These are phyloP conservation scores for Fusarium lyarnte DNA, from an alignment of 2,329 filamentous ascomycete species.

Conservation along the genomic window DNA sequence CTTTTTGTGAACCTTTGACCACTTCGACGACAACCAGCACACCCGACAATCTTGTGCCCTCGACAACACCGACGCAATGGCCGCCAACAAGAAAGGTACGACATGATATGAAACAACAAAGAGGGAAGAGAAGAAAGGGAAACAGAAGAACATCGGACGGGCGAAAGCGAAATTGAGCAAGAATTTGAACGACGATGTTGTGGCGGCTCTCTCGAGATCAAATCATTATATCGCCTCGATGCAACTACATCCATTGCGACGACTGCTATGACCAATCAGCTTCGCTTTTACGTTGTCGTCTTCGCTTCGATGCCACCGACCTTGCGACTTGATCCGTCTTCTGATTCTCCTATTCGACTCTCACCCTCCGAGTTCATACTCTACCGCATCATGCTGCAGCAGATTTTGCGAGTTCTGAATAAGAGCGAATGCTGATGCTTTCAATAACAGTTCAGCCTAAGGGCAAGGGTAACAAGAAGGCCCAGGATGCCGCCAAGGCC, in stretches of 20 bases:
- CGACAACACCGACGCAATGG: slow-evolving; percentile 47
- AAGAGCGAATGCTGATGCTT: slow-evolving; percentile 79
- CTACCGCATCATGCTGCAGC: slow-evolving; percentile 72
- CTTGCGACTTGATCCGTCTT: slow-evolving; percentile 15
- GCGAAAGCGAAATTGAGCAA: slow-evolving; percentile 19
- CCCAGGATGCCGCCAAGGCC: slow-evolving; percentile 91
- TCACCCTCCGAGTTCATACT: slow-evolving; percentile 23
- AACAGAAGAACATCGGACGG: background rate
- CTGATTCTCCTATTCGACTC: slow-evolving; percentile 2
- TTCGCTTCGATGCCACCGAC: slow-evolving; percentile 9
- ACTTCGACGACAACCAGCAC: slow-evolving; percentile 42
- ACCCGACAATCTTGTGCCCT: slow-evolving; percentile 40
- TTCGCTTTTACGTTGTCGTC: background rate
- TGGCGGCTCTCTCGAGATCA: slow-evolving; percentile 8
- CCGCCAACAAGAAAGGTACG: slow-evolving; percentile 60
- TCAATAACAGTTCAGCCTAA: slow-evolving; percentile 68
- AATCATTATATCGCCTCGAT: slow-evolving; percentile 5
- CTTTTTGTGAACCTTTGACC: slow-evolving; percentile 33
- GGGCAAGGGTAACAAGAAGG: slow-evolving; percentile 82
- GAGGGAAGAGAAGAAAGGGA: slow-evolving; percentile 13
- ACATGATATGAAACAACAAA: slow-evolving; percentile 43
- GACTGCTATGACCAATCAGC: background rate
- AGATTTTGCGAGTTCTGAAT: slow-evolving; percentile 78
- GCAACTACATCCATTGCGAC: background rate
- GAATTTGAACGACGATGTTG: slow-evolving; percentile 5